Conservation (phyloP, 2,329 filamentous ascomycete species). For the Alternaria sp. region DNA sequence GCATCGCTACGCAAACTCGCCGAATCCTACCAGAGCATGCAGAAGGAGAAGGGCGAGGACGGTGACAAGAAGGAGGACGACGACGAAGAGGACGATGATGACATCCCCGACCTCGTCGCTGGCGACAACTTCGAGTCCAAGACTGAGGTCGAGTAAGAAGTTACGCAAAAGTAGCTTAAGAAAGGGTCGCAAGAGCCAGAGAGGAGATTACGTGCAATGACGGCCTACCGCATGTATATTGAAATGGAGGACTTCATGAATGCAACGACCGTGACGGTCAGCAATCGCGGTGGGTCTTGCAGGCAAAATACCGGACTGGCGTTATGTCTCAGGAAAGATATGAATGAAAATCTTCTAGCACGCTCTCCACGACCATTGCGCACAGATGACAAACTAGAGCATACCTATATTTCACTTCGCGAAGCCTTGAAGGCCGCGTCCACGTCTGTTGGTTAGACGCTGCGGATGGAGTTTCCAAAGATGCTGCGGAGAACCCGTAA, state of each 20-base stretch:
- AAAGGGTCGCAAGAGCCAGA: constrained; percentile 24
- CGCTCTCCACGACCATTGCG: constrained; percentile 9
- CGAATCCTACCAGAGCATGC: constrained; percentile 99
- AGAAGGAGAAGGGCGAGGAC: constrained; percentile 84
- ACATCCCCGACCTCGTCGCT: constrained; percentile 96
- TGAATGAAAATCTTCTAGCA: constrained; percentile 46
- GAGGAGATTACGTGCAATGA: constrained; percentile 24
- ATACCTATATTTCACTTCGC: neutral
- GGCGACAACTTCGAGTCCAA: constrained; percentile 98
- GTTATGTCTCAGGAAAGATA: constrained; percentile 41
- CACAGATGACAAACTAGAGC: neutral
- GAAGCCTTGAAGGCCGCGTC: neutral
- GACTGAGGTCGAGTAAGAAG: constrained; percentile 77
- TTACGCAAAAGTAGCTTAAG: constrained; percentile 13
- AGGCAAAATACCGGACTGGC: constrained; percentile 42
- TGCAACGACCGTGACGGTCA: constrained; percentile 24
- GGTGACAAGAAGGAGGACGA: constrained; percentile 71
- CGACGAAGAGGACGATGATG: constrained; percentile 70
- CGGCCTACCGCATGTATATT: constrained; percentile 32
- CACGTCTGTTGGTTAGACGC: neutral
- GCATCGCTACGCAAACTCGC: constrained; percentile 97
- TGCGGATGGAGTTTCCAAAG: neutral
- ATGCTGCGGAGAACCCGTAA: neutral
- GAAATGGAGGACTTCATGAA: constrained; percentile 27
- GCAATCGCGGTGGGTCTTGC: constrained; percentile 39